Evolutionary conservation across 805 yeast species (phyloP), one percentile per base, ranked within the genome.

Genomic region (Cyberlindnera samutprakarnensis): DNA sequence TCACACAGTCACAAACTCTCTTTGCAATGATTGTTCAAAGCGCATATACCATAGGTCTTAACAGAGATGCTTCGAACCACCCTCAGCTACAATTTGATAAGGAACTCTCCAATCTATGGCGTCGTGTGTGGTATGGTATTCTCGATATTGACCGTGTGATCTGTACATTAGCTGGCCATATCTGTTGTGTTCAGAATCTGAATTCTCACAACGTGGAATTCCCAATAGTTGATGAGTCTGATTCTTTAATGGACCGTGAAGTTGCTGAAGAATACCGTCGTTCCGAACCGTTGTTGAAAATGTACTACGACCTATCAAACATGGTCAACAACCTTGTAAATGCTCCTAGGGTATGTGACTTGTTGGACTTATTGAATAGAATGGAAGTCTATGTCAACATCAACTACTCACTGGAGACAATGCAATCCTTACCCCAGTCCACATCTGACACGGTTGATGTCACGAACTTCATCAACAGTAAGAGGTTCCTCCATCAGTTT

Each of bases 31-130:
- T 64, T 10, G 46, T 62, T 8, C 73, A 69, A 35, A 62, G 66
- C 52, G 71, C 72, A 0, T 44, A 57, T 27, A 51, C 62, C 4
- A 44, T 70, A 19, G 77, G 76, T 0, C 47, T 72, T 25, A 61
- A 71, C 39, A 50, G 72, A 30, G 78, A 71, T 31, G 70, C 75
- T 0, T 54, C 55, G 6, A 36, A 41, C 6, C 56, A 46, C 25
- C 17, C 24, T 23, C 52, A 36, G 44, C 32, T 42, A 20, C 15
- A 15, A 2, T 39, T 31, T 16, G 47, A 45, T 22, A 24, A 19
- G 6, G 40, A 38, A 7, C 34, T 38, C 19, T 38, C 41, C 4
- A 46, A 50, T 20, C 25, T 44, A 2, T 49, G 51, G 51, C 41
- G 51, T 24, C 36, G 46, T 13, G 17, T 46, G 2, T 50, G 55